These are phyloP conservation scores for Lactifluus hygrophoroides DNA, from an alignment of 768 basidiomycete genomes.

Conservation along the genomic window DNA sequence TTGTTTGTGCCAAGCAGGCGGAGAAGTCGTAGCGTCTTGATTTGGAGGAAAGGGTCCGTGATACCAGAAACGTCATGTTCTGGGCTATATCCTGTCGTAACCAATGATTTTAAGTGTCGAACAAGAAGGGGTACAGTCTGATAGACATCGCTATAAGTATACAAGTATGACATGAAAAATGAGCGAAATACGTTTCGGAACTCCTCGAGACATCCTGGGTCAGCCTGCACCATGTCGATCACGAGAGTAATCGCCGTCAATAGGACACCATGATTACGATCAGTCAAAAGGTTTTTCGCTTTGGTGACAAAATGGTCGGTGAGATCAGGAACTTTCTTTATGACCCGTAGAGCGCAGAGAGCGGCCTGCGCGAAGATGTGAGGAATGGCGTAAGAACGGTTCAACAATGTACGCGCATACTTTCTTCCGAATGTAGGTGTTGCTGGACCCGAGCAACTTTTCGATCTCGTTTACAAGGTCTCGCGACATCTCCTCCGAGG, in stretches of 20 bases:
- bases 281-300: slow-evolving; percentile 84
- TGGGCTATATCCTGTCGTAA: slow-evolving; percentile 94
- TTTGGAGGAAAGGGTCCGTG: slow-evolving; percentile 91
- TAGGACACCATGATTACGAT: slow-evolving; percentile 95
- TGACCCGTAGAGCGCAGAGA: slow-evolving; percentile 86
- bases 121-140: slow-evolving; percentile 91
- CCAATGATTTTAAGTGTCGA: slow-evolving; percentile 87
- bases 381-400: background rate
- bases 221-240: slow-evolving; percentile 86
- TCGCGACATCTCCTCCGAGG: slow-evolving; percentile 98
- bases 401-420: slow-evolving; percentile 33
- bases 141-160: slow-evolving; percentile 6
- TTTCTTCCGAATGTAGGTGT: slow-evolving; percentile 99
- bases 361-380: slow-evolving; percentile 56
- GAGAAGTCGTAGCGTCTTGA: slow-evolving; percentile 85
- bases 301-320: slow-evolving; percentile 86
- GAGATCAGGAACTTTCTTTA: slow-evolving; percentile 94
- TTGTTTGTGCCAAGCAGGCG: slow-evolving; percentile 84
- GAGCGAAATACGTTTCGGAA: slow-evolving; percentile 70
- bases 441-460: slow-evolving; percentile 92
- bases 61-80: slow-evolving; percentile 99
- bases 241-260: slow-evolving; percentile 91
- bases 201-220: slow-evolving; percentile 64
- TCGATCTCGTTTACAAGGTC: slow-evolving; percentile 97
- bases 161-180: slow-evolving; percentile 2